Conservation (phyloP, 176 grass and related monocot species). For the Ampelocalamus luodianensis region DNA sequence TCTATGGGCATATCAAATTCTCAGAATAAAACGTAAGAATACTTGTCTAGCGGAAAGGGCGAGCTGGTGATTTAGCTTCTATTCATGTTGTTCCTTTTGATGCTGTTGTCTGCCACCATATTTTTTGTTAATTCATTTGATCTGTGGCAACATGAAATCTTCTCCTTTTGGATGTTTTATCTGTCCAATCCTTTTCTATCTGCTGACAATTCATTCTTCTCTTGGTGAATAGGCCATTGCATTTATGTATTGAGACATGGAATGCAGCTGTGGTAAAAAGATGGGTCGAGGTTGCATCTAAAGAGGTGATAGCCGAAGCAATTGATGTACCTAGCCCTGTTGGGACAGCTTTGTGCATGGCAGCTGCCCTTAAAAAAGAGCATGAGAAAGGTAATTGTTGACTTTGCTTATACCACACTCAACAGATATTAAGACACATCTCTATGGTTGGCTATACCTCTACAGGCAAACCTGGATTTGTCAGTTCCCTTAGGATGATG, state of each 20-base stretch:
- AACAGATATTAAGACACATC: conserved; percentile 7
- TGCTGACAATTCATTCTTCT: conserved; percentile 35
- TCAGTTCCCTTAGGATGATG: conserved; percentile 31
- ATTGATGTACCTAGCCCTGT: conserved; percentile 75
- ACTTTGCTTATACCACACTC: conserved; percentile 25
- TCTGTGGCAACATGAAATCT: conserved; percentile 9
- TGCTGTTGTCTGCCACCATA: conserved; percentile 13
- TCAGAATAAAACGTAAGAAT: conserved; percentile 87
- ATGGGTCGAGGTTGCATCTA: conserved; percentile 85
- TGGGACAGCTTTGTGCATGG: conserved; percentile 98
- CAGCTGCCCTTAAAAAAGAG: conserved; percentile 96
- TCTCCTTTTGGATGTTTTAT: conserved; percentile 29
- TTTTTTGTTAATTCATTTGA: conserved; percentile 28
- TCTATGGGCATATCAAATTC: conserved; percentile 87
- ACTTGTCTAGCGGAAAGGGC: conserved; percentile 19
- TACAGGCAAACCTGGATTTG: conserved; percentile 2
- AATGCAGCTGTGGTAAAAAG: conserved; percentile 79
- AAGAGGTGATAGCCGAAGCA: conserved; percentile 72
- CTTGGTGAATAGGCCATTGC: conserved; percentile 76
- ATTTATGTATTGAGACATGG: conserved; percentile 94
- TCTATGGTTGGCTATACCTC: neutral
- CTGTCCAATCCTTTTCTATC: conserved; percentile 14
- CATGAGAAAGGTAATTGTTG: conserved; percentile 80
- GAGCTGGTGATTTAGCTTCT: conserved; percentile 30
- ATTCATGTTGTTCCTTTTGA: conserved; percentile 1